Base-by-base conservation (phyloP, 805 yeast species). In the Blastobotrys terrestris region DNA sequence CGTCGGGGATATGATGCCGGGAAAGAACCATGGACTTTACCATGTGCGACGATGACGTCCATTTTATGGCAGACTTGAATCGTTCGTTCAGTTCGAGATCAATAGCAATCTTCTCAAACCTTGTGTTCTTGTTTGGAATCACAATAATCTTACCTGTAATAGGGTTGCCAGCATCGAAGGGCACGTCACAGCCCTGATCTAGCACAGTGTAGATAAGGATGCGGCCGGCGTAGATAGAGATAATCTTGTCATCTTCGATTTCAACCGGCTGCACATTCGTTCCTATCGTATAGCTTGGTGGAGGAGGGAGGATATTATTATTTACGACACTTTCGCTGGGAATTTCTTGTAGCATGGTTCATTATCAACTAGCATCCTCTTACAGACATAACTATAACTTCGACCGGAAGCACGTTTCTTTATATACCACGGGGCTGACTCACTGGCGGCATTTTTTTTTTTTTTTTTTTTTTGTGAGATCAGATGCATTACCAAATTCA, bases 81-180 rank as follows among this genome's bases (percentile, higher is more conserved):
- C 46, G 49, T 21, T 56, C 58, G 22, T 44, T 49, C 20, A 53
- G 50, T 15, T 20, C 31, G 7, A 56, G 39, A 18, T 55, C 54
- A 13, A 56, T 31, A 14, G 39, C 16, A 2, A 52, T n/a, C 16
- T 16, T 11, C 4, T 31, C 41, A 16, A 49, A 45, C 16, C 13
- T n/a, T 35, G 52, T 44, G 31, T 53, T 53, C 7, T 41, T 42
- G 18, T 43, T 44, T 5, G 59, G 59, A 2, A 51, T 15, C 16
- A 55, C 46, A 3, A 31, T 16, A 2, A 56, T 51, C 16, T 46
- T 39, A 2, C 59, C 59, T 1, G 53, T 31, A 7, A 56, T 21
- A 1, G 56, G 26, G 16, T 55, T 53, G 2, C 58, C 56, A 3
- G 26, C 15, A 21, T 44, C 21, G 21, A 19, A 44, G 11, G 35